Evolutionary conservation across 1,139 yeast species (phyloP).

Genomic region (Yueomyces sp.): DNA sequence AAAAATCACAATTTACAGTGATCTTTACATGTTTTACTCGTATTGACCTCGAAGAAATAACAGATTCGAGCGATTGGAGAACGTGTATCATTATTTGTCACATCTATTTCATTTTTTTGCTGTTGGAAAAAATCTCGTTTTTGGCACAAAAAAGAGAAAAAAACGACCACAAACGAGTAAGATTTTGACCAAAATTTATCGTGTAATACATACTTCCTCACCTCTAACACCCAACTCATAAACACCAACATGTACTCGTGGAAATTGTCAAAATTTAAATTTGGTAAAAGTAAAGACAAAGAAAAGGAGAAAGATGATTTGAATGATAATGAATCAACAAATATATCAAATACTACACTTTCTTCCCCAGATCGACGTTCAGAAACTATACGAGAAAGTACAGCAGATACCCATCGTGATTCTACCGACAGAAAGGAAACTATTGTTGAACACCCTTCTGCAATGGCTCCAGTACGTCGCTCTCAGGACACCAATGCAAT

Average conservation of each 20-base stretch:
- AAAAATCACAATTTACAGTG: no score
- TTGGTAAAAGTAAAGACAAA: constrained; percentile 16
- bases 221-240: no score
- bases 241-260: constrained; percentile 14
- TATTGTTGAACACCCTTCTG: constrained; percentile 14
- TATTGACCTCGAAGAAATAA: no score
- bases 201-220: no score
- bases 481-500: constrained; percentile 8
- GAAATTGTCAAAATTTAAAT: constrained; percentile 19
- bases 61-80: no score
- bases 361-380: not conserved
- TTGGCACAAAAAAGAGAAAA: no score
- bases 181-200: no score
- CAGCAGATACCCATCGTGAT: not conserved
- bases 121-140: no score
- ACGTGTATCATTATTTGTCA: no score
- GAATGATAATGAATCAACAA: not conserved
- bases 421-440: constrained; percentile 15
- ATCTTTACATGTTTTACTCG: no score
- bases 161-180: no score
- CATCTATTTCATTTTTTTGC: no score
- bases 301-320: constrained; percentile 8
- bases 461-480: constrained; percentile 14
- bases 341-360: not conserved
- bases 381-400: not conserved